Percentiles rank a stretch among this genome's conserved stretches.
Evolutionary conservation across 2,329 filamentous ascomycete species (phyloP).

Genomic region (Zelopaecilomyces penicillatus): DNA sequence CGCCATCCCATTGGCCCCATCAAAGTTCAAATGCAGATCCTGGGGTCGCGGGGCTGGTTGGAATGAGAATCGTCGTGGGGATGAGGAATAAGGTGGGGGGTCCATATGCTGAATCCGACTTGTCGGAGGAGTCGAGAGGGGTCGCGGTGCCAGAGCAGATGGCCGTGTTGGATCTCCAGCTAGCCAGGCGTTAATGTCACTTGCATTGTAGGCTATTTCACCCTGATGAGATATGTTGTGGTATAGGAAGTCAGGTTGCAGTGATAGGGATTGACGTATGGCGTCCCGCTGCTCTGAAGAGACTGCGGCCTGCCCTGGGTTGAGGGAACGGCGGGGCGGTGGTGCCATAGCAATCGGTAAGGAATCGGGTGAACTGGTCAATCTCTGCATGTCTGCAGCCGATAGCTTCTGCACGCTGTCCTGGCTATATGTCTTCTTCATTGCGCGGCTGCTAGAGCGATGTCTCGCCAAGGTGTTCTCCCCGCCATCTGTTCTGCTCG

Average conservation of each 20-base stretch:
- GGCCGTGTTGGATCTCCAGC: conserved; percentile 18
- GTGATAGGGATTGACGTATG: conserved; percentile 21
- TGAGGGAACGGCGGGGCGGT: conserved; percentile 26
- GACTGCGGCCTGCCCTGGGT: conserved; percentile 27
- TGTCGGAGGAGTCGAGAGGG: conserved; percentile 46
- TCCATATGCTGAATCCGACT: conserved; percentile 28
- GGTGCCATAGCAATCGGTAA: conserved; percentile 43
- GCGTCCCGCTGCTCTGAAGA: conserved; percentile 21
- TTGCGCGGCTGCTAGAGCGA: conserved; percentile 17
- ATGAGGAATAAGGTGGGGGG: conserved; percentile 17
- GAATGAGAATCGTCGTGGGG: conserved; percentile 42
- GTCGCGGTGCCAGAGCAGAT: conserved; percentile 29
- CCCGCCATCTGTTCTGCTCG: not conserved
- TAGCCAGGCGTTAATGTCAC: conserved; percentile 4
- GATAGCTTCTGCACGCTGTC: conserved; percentile 47
- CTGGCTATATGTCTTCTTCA: conserved; percentile 24
- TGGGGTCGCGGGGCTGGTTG: conserved; percentile 35
- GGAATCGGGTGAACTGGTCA: conserved; percentile 49
- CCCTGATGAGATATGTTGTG: conserved; percentile 15
- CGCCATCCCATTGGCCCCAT: conserved; percentile 12
- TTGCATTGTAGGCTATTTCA: conserved; percentile 18
- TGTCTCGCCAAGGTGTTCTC: conserved; percentile 1
- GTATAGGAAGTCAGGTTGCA: conserved; percentile 15
- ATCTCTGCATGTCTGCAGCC: conserved; percentile 48
- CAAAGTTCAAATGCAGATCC: conserved; percentile 35